Percentiles rank a stretch among this genome's conserved stretches.
These are phyloP conservation scores for Bathelium albidoporum DNA, from an alignment of 495 filamentous ascomycete species.

Conservation along the genomic window DNA sequence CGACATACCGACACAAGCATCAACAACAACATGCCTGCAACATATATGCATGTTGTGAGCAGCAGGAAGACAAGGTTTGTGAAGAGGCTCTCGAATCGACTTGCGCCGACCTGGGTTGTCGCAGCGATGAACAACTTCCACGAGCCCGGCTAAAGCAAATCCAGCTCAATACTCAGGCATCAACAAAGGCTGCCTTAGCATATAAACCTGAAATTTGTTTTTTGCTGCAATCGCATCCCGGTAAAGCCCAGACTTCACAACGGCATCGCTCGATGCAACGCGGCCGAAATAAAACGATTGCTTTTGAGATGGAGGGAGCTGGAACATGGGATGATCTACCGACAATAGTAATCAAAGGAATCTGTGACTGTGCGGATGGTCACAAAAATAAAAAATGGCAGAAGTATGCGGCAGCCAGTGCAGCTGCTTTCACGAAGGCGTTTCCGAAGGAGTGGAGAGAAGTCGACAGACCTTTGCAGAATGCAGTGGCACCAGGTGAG, in stretches of 20 bases:
- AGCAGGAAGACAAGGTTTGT: conserved; percentile 7
- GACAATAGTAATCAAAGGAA: conserved; percentile 23
- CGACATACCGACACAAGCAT: conserved; percentile 4
- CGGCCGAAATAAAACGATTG: conserved; percentile 12
- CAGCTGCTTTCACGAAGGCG: conserved; percentile 15
- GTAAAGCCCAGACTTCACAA: conserved; percentile 27
- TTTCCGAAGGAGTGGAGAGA: conserved; percentile 4
- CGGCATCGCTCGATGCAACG: conserved; percentile 12
- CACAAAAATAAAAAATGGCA: conserved; percentile 26
- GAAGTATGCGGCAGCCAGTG: conserved; percentile 17
- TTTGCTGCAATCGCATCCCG: conserved; percentile 32
- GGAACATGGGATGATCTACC: conserved; percentile 17
- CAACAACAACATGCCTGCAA: neutral
- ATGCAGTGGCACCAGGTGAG: neutral
- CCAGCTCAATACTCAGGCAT: neutral
- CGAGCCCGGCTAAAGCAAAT: neutral
- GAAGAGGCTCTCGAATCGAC: neutral
- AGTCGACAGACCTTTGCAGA: neutral
- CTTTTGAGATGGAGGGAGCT: conserved; percentile 26
- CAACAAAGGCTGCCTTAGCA: neutral
- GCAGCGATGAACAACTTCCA: neutral
- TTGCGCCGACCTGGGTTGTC: conserved; percentile 8
- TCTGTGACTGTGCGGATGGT: conserved; percentile 26
- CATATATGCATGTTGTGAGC: neutral
- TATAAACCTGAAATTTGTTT: conserved; percentile 20